Evolutionary conservation across 2,329 filamentous ascomycete genomes (phyloP), one percentile per base, ranked within the genome.

Genomic region (Colletotrichum shisoi): DNA sequence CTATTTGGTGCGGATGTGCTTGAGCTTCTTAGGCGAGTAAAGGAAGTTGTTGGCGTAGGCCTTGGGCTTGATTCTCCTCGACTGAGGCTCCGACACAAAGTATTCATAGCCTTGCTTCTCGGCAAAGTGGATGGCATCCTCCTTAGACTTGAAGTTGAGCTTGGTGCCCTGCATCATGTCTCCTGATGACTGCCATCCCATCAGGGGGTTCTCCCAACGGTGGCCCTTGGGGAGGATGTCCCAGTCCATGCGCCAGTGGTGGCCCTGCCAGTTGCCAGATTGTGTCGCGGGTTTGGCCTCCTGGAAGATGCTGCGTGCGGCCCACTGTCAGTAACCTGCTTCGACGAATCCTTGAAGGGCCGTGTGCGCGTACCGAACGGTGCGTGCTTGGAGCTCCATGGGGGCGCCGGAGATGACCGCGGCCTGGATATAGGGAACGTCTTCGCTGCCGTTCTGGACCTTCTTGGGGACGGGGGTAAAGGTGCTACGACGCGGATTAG

Each of bases 41-140:
- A 94, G 77, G 80, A 98, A 99, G 83, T 98, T 97, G 81, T 96
- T 96, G 69, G 95, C 94, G 79, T 99, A 99, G 12, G 92, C 91
- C 87, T 99, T 99, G 69, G 93, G 92, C 17, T 88, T 83, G 74
- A 97, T 90, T 76, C 90, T 91, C 76, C 95, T 89, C 80, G 88
- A 87, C 76, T 97, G 96, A 42, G 95, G 94, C 82, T 98, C 95
- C 84, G 98, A 95, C 27, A 99, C 94, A 78, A 95, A 98, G 81
- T 97, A 99, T 78, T 99, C 94, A 78, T 99, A 99, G 42, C 96
- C 95, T 80, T 99, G 95, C 86, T 98, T 99, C 83, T 98, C 91
- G 27, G 96, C 95, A 76, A 99, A 99, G 67, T 85, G 83, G 74
- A 99, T 94, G 71, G 95, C 95, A 73, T 97, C 94, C 78, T 98